Base-by-base conservation (phyloP, 345 rosid genomes). In the Psidium guajava region DNA sequence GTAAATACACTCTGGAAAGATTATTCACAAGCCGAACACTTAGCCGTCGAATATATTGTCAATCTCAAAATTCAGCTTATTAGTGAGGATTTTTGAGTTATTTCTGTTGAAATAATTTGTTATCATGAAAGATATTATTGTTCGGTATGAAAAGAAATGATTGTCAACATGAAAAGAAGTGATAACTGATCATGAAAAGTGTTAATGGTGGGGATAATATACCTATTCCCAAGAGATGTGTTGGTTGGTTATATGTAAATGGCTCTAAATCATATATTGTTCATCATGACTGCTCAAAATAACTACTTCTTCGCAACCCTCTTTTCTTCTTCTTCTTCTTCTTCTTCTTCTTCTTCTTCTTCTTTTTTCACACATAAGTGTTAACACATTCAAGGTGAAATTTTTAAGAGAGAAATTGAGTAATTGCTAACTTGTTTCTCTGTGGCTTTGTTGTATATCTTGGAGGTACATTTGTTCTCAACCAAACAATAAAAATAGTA, bases 401-500 rank as follows among this genome's bases (percentile, higher is more conserved):
- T 58, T 58, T 16, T 15, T n/a, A 58, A 3, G 8, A n/a, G 15
- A 58, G 16, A 58, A 58, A n/a, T 58, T n/a, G 8, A 58, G 69
- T n/a, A n/a, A 58, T 6, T n/a, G 36, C 0, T n/a, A 58, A 6
- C 8, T 58, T 3, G 28, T 58, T 58, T 27, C 3, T 58, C 11
- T 58, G 18, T 14, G 36, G 12, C 36, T n/a, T 58, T 58, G 15
- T 8, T 58, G 6, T 58, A 2, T 27, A 58, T 58, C 69, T 0
- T n/a, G 18, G 3, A n/a, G 32, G 36, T n/a, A n/a, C 13, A 58
- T n/a, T n/a, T 58, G 18, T 58, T 58, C 8, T 58, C 13, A n/a
- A n/a, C 3, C 2, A 0, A 1, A 12, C 18, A n/a, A 0, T 0
- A n/a, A 58, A 2, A 58, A 58, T 58, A n/a, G 36, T 58, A 3